Evolutionary conservation across 306 rosid species (phyloP).

Genomic region (Lablab purpureus): DNA sequence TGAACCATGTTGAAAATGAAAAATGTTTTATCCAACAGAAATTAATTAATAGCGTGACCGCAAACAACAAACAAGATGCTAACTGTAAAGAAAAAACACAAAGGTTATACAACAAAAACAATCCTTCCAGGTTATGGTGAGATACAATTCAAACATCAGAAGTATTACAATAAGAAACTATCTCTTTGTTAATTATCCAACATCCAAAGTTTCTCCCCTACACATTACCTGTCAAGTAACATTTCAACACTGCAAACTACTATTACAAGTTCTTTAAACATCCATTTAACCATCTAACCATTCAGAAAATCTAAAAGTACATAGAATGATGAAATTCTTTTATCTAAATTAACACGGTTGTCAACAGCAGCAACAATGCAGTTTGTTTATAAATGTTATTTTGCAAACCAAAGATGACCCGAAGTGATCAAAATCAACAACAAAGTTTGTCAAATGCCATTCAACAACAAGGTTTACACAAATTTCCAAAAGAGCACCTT

Average conservation of each 20-base stretch:
- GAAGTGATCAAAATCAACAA: conserved; percentile 40
- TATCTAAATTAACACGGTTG: not conserved
- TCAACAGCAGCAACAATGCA: not conserved
- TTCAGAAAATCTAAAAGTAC: not conserved
- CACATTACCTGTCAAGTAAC: not conserved
- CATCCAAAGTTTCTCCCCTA: conserved; percentile 12
- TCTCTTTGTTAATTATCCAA: not conserved
- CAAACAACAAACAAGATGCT: conserved; percentile 18
- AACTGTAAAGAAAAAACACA: conserved; percentile 21
- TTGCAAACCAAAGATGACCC: conserved; percentile 15
- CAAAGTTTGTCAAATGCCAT: conserved; percentile 24
- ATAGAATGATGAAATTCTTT: not conserved
- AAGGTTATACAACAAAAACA: not conserved
- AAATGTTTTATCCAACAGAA: not conserved
- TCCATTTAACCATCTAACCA: not conserved
- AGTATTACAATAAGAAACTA: not conserved
- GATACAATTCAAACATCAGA: conserved; percentile 17
- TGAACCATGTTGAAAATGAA: conserved; percentile 8
- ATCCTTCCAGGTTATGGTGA: not conserved
- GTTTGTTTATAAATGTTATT: conserved; percentile 18
- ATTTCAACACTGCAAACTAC: not conserved
- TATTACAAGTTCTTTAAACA: conserved; percentile 4
- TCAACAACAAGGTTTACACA: conserved; percentile 27
- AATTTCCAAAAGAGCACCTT: conserved; percentile 66
- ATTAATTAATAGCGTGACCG: not conserved